Evolutionary conservation across 73 alveolate genomes (phyloP), one percentile per base, ranked within the genome.

Genomic region (Effrenium voratum): DNA sequence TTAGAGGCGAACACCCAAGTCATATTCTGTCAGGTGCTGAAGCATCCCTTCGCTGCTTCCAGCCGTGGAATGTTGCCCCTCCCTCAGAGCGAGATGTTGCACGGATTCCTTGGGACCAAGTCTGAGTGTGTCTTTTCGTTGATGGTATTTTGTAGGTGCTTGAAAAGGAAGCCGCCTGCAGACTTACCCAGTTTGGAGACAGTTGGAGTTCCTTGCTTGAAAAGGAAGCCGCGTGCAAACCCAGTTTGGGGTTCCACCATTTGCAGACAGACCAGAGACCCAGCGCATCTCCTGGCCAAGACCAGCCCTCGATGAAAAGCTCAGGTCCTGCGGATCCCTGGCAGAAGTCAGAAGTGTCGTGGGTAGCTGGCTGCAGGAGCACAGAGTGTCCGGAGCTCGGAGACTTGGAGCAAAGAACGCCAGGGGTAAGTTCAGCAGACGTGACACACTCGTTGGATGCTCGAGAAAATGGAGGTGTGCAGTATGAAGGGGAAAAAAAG

Each of bases 41-140:
- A 91, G 63, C 98, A 91, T 73, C 98, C 98, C 80, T 91, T 73
- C 30, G 98, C 98, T 2, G 98, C 98, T 32, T 91, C 98, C 57
- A 91, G 98, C 91, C 90, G 98, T 8, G 98, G 98, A 44, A 91
- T 91, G 98, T 50, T 41, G 96, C 63, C 12, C 52, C 22, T 8
- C 8, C 63, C 63, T 52, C 26, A n/a, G n/a, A n/a, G n/a, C n/a
- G n/a, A n/a, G n/a, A 3, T 60, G 15, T 60, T 36, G 15, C 5
- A 16, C 8, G 75, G 12, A 60, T 60, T 15, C 36, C 40, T 32
- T 15, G 8, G 30, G 75, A 22, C 40, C n/a, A 16, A 3, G 75
- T 60, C 26, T 52, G 63, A 12, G 63, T 52, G 63, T 52, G 63
- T 52, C 26, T 52, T 8, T 52, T 8, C 19, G 63, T 52, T 12